Evolutionary conservation across 176 grass and related monocot species (phyloP).

Genomic region (Guadua angustifolia): DNA sequence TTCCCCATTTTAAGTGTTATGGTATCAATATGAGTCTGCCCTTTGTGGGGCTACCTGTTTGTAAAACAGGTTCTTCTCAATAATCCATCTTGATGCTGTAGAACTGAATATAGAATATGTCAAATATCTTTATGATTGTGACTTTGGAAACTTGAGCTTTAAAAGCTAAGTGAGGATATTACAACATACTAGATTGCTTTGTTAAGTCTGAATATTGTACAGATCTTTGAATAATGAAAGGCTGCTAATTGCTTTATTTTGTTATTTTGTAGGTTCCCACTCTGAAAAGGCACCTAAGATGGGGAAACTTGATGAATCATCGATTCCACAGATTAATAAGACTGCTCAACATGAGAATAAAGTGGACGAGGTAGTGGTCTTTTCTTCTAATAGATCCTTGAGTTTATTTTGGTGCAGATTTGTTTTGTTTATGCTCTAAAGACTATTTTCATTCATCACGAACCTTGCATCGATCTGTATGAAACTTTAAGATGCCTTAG

Average conservation of each 20-base stretch:
- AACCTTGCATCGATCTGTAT: constrained; percentile 46
- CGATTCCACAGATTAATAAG: constrained; percentile 31
- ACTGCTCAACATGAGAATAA: constrained; percentile 51
- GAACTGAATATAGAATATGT: too few relatives aligned
- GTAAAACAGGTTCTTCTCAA: constrained; percentile 11
- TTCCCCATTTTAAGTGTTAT: not conserved
- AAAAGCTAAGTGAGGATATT: too few relatives aligned
- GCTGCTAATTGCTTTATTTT: too few relatives aligned
- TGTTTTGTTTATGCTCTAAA: constrained; percentile 22
- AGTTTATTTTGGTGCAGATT: constrained; percentile 5
- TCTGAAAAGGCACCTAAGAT: too few relatives aligned
- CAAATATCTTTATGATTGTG: too few relatives aligned
- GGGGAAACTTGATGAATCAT: too few relatives aligned
- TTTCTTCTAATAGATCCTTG: not conserved
- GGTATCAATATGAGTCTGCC: constrained; percentile 2
- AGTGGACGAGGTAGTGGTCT: constrained; percentile 51
- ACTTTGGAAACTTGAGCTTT: too few relatives aligned
- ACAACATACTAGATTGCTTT: too few relatives aligned
- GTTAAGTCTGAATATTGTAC: too few relatives aligned
- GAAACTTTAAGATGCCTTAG: constrained; percentile 49
- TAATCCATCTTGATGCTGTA: too few relatives aligned
- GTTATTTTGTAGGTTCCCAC: too few relatives aligned
- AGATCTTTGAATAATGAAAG: too few relatives aligned
- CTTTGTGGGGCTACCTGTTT: not conserved
- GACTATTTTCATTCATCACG: constrained; percentile 42